Evolutionary conservation across 805 yeast genomes (phyloP).

Genomic region (Vanderwaltozyma tropicalis): DNA sequence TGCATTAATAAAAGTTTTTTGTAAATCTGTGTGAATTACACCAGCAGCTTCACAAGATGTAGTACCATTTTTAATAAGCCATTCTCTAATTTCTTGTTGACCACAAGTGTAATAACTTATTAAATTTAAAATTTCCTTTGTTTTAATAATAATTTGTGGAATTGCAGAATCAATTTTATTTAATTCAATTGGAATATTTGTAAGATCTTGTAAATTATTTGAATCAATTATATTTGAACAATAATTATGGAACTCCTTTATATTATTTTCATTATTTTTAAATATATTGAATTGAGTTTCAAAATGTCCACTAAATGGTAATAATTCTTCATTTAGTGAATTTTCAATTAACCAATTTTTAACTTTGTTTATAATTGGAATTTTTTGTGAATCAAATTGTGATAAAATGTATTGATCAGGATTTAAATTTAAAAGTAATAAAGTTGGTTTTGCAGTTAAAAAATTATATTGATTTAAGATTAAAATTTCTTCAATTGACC

Average conservation of each 20-base stretch:
- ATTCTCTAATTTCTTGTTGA: constrained; percentile 71
- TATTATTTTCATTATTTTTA: constrained; percentile 20
- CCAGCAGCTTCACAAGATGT: constrained; percentile 88
- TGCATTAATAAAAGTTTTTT: constrained; percentile 72
- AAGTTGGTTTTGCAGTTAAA: constrained; percentile 82
- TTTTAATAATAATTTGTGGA: constrained; percentile 50
- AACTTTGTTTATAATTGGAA: constrained; percentile 43
- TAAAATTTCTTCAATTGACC: constrained; percentile 57
- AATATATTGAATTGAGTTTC: constrained; percentile 31
- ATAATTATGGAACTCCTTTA: constrained; percentile 4
- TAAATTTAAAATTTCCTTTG: constrained; percentile 59
- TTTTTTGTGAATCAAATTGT: constrained; percentile 25
- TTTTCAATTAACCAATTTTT: constrained; percentile 55
- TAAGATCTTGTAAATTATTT: constrained; percentile 31
- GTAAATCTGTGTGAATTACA: constrained; percentile 75
- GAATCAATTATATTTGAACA: constrained; percentile 14
- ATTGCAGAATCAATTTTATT: constrained; percentile 38
- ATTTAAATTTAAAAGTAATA: constrained; percentile 63
- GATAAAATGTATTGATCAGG: constrained; percentile 50
- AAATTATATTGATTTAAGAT: constrained; percentile 62
- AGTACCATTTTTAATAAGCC: constrained; percentile 72
- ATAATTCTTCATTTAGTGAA: constrained; percentile 50
- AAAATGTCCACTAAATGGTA: constrained; percentile 55
- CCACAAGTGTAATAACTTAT: constrained; percentile 87
- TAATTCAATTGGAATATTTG: constrained; percentile 16